Percentiles rank a stretch among this genome's conserved stretches.
These are phyloP conservation scores for Arachnomyces sp. DNA, from an alignment of 2,329 filamentous ascomycete species.

Conservation along the genomic window DNA sequence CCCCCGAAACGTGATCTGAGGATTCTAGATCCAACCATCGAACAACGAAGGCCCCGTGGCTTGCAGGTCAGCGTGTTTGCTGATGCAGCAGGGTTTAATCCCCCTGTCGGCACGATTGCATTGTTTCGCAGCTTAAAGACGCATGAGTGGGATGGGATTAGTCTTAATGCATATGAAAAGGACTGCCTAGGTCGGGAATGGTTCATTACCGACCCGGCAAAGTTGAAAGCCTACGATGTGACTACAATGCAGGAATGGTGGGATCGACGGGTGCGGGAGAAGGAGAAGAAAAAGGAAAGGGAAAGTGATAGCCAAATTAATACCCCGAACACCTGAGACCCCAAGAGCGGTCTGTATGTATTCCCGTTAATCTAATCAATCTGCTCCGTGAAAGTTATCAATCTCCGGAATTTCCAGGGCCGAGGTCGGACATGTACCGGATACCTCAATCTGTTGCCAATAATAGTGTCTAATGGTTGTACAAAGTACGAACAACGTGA, in stretches of 20 bases:
- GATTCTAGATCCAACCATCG: slow-evolving; percentile 19
- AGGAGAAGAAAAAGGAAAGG: background rate
- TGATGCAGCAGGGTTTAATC: slow-evolving; percentile 20
- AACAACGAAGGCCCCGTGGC: background rate
- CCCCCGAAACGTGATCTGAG: slow-evolving; percentile 23
- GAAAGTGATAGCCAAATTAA: slow-evolving; percentile 7
- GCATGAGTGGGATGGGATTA: slow-evolving; percentile 20
- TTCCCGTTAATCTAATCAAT: no score
- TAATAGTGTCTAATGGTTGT: no score
- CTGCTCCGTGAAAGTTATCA: background rate
- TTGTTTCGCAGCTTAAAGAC: slow-evolving; percentile 21
- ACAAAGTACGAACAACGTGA: no score
- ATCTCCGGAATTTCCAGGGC: background rate
- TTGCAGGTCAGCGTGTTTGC: slow-evolving; percentile 19
- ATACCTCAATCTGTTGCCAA: no score
- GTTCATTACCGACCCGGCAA: slow-evolving; percentile 15
- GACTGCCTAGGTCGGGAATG: slow-evolving; percentile 17
- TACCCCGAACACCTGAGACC: no score
- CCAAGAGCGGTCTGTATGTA: no score
- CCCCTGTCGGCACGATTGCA: slow-evolving; percentile 19
- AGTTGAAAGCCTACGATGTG: slow-evolving; percentile 7
- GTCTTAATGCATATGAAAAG: slow-evolving; percentile 22
- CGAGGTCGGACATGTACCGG: no score
- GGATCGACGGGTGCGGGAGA: slow-evolving; percentile 11
- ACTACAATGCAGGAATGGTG: slow-evolving; percentile 12